Base-by-base conservation (phyloP, 768 basidiomycete species). In the Mycena albidolilacea region DNA sequence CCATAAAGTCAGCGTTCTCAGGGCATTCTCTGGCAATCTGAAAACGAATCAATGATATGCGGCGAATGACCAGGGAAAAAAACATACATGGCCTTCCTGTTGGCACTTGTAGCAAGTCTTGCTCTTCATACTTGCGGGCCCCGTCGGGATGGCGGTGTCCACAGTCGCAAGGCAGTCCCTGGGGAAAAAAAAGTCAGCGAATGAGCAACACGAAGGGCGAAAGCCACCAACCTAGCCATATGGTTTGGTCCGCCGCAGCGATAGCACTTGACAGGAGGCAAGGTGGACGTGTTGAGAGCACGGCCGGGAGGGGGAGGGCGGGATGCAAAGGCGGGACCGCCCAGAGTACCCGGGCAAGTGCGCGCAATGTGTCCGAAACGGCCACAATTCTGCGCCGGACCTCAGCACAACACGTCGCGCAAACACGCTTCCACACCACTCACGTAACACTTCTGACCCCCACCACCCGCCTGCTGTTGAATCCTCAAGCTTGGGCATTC, bases 91-190 rank as follows among this genome's bases (percentile, higher is more conserved):
- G 75, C 95, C 95, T 81, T 94, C 93, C 81, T 92, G 90, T 79
- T 94, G 92, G 78, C 95, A 96, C 79, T 94, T 95, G 84, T 94
- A 96, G 80, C 95, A 96, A 64, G 93, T 94, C 85, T 93, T 96
- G 74, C 80, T 89, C 83, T 90, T 90, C 67, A 84, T 81, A 54
- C 84, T 85, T 54, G 86, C 86, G 15, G 87, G 81, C 41, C 85
- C 85, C 46, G 86, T 85, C 30, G 87, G 85, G 58, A 84, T 75
- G 30, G 79, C 80, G 62, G 87, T 85, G 55, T 88, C 80, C 35
- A 69, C 43, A 86, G 85, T 43, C 69, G 95, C 95, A 73, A 95
- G 91, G 78, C 95, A 96, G 76, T 95, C 94, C 86, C 95, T 94
- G 71, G 19, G 2, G 68, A 55, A 63, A 68, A 41, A 67, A 65